A percentile compares a stretch with the other conserved stretches of the same genome.
phyloP scores from a whole-genome alignment of 306 rosid species.

The Citrullus mucosospermus region DNA sequence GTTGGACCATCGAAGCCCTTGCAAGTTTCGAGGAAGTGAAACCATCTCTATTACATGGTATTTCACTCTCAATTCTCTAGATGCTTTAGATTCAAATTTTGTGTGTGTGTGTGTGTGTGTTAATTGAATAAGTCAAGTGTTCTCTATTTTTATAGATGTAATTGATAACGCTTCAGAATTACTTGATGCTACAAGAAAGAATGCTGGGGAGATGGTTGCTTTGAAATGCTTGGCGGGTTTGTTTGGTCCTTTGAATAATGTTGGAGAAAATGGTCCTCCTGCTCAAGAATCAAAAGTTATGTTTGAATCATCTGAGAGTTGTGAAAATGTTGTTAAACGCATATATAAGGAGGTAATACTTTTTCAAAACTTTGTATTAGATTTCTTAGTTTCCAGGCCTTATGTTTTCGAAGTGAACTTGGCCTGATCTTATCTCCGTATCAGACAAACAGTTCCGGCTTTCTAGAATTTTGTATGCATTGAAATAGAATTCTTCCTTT shows the following conservation, averaged over 20 bases:
- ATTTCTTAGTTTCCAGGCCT: background rate
- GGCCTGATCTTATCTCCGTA: background rate
- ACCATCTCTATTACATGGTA: conserved; percentile 33
- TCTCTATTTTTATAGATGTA: conserved; percentile 26
- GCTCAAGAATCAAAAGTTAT: conserved; percentile 23
- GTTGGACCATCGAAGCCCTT: conserved; percentile 61
- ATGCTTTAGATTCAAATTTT: background rate
- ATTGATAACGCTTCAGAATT: conserved; percentile 27
- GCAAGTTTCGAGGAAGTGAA: conserved; percentile 26
- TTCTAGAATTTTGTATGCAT: background rate
- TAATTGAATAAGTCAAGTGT: background rate
- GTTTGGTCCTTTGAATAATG: conserved; percentile 10
- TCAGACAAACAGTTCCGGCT: background rate
- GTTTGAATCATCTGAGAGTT: conserved; percentile 31
- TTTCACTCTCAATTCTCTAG: background rate
- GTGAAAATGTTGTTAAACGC: conserved; percentile 38
- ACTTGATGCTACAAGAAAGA: conserved; percentile 21
- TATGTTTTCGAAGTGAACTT: conserved; percentile 1
- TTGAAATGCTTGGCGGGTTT: conserved; percentile 57
- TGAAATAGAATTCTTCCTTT: background rate
- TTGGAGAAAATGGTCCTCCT: conserved; percentile 11
- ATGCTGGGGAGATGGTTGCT: conserved; percentile 47
- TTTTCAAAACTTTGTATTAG: background rate
- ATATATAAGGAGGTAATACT: conserved; percentile 34
- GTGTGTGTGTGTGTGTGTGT: background rate